Conservation (phyloP, 306 rosid genomes). For the Ochetophila trinervis region DNA sequence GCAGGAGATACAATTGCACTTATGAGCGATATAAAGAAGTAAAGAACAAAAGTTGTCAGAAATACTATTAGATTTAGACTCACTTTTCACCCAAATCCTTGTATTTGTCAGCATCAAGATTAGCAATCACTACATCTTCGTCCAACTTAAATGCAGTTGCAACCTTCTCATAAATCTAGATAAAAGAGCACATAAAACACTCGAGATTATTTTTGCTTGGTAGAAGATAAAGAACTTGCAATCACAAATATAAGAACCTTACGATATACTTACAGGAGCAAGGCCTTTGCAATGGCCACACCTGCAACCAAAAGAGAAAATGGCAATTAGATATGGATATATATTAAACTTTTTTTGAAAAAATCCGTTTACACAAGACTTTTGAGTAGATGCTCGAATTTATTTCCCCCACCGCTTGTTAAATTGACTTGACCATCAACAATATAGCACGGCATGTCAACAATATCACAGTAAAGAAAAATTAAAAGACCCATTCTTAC, state of each 20-base stretch:
- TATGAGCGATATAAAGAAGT: neutral
- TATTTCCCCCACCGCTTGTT: neutral
- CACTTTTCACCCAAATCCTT: constrained; percentile 78
- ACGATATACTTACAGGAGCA: constrained; percentile 68
- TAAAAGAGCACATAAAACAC: constrained; percentile 14
- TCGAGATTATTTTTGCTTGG: constrained; percentile 9
- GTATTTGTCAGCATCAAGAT: constrained; percentile 67
- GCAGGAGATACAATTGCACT: constrained; percentile 6
- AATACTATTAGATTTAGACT: constrained; percentile 28
- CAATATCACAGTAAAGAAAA: constrained; percentile 7
- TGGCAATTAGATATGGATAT: constrained; percentile 9
- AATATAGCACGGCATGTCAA: neutral
- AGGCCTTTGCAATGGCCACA: constrained; percentile 94
- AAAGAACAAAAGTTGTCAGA: neutral
- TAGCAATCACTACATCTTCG: constrained; percentile 69
- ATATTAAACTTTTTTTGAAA: too few species aligned
- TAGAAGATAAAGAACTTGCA: constrained; percentile 9
- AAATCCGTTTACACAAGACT: neutral
- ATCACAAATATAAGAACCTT: constrained; percentile 15
- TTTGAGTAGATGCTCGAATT: neutral
- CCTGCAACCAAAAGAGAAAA: constrained; percentile 43
- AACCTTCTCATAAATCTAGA: constrained; percentile 77
- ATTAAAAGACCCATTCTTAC: constrained; percentile 38
- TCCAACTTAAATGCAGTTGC: constrained; percentile 74
- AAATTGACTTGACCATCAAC: neutral